These are phyloP conservation scores for Lolium perenne DNA, from an alignment of 176 grass and related monocot species.

Conservation along the genomic window DNA sequence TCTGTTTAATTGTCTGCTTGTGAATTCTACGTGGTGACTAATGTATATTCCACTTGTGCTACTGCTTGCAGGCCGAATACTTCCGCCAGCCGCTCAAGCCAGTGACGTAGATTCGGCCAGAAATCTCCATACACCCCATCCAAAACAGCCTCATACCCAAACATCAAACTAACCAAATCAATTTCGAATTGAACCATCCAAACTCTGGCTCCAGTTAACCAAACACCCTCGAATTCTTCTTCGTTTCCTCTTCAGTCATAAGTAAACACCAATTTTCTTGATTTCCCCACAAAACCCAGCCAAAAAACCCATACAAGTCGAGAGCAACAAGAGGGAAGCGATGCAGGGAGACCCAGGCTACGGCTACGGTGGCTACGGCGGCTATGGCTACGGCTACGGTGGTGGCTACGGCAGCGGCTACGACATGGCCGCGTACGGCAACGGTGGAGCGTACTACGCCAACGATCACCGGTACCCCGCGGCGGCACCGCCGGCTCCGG, in stretches of 20 bases:
- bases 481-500: conserved; percentile 1
- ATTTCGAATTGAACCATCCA: conserved; percentile 35
- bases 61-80: conserved; percentile 69
- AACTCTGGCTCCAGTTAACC: conserved; percentile 22
- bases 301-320: background rate
- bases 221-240: background rate
- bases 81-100: conserved; percentile 95
- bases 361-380: conserved; percentile 53
- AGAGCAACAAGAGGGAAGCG: background rate
- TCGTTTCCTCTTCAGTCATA: conserved; percentile 18
- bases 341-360: conserved; percentile 79
- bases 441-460: conserved; percentile 47
- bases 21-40: background rate
- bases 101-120: conserved; percentile 62
- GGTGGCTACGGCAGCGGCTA: conserved; percentile 43
- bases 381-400: conserved; percentile 41
- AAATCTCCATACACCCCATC: background rate
- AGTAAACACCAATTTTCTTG: background rate
- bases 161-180: conserved; percentile 15
- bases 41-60: background rate
- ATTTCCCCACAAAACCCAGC: background rate
- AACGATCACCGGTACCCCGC: conserved; percentile 51
- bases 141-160: conserved; percentile 5
- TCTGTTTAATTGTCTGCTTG: background rate
- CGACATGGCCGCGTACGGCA: conserved; percentile 51